Conservation (phyloP, 129 eudicot species). For the Flaveria brownii region DNA sequence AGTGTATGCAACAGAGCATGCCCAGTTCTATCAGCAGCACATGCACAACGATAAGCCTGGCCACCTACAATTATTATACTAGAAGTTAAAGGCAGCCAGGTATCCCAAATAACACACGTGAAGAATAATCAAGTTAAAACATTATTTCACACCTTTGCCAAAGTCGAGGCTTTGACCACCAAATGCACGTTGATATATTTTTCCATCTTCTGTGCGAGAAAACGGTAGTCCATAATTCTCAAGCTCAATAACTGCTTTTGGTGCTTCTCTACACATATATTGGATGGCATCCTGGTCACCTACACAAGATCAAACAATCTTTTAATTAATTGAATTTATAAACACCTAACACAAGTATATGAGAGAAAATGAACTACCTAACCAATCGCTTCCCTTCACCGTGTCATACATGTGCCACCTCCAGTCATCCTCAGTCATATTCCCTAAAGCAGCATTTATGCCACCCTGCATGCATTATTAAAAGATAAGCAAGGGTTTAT, state of each 20-base stretch:
- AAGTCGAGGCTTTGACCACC: constrained; percentile 98
- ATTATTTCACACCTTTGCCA: constrained; percentile 69
- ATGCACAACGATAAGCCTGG: constrained; percentile 94
- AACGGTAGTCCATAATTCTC: constrained; percentile 94
- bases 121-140: background rate
- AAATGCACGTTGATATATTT: constrained; percentile 95
- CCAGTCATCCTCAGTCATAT: constrained; percentile 98
- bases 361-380: constrained; percentile 50
- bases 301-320: constrained; percentile 31
- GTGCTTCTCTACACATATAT: constrained; percentile 99
- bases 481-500: constrained; percentile 16
- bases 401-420: constrained; percentile 99
- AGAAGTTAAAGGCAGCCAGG: constrained; percentile 9
- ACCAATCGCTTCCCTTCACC: constrained; percentile 98
- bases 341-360: background rate
- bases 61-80: constrained; percentile 58
- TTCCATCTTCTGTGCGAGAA: constrained; percentile 97
- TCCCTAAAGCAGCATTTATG: constrained; percentile 94
- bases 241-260: constrained; percentile 98
- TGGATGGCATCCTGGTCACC: constrained; percentile 99
- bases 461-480: constrained; percentile 67
- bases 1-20: constrained; percentile 92
- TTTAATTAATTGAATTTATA: background rate
- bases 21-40: constrained; percentile 99
- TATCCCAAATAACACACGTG: constrained; percentile 10